phyloP scores from a whole-genome alignment of 768 basidiomycete species.

The Suillus discolor region DNA sequence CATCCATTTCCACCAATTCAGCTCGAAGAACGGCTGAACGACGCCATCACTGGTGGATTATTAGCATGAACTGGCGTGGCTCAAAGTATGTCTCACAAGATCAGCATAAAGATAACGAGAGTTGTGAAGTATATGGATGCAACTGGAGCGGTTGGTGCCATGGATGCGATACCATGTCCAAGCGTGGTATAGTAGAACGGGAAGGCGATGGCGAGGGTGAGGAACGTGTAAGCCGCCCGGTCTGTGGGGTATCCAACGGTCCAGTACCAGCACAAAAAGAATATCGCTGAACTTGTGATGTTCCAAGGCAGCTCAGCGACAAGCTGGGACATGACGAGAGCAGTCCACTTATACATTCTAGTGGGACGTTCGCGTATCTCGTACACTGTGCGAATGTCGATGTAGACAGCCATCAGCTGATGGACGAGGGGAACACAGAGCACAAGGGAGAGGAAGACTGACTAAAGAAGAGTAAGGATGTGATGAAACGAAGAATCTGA shows the following conservation, averaged over 20 bases:
- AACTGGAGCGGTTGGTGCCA: conserved; percentile 61
- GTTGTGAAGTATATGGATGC: conserved; percentile 59
- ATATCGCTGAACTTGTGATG: conserved; percentile 54
- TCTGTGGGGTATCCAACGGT: conserved; percentile 59
- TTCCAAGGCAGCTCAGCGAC: conserved; percentile 65
- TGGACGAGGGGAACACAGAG: conserved; percentile 54
- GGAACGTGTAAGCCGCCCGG: conserved; percentile 59
- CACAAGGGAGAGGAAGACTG: conserved; percentile 60
- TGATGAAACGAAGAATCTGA: not conserved
- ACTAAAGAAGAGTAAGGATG: conserved; percentile 29
- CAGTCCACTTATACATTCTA: conserved; percentile 67
- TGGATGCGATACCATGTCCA: conserved; percentile 60
- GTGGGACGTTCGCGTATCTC: conserved; percentile 68
- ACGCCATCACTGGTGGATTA: conserved; percentile 48
- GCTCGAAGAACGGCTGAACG: conserved; percentile 61
- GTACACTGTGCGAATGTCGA: conserved; percentile 60
- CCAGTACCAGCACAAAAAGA: conserved; percentile 73
- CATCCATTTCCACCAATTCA: conserved; percentile 79
- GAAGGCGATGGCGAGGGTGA: conserved; percentile 54
- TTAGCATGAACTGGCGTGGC: not conserved
- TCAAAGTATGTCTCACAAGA: conserved; percentile 35
- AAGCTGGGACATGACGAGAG: conserved; percentile 55
- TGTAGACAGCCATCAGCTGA: conserved; percentile 64
- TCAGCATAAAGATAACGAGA: conserved; percentile 63
- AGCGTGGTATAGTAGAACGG: conserved; percentile 65